Conservation (phyloP, 768 basidiomycete species). For the Macrolepiota albuminosa region DNA sequence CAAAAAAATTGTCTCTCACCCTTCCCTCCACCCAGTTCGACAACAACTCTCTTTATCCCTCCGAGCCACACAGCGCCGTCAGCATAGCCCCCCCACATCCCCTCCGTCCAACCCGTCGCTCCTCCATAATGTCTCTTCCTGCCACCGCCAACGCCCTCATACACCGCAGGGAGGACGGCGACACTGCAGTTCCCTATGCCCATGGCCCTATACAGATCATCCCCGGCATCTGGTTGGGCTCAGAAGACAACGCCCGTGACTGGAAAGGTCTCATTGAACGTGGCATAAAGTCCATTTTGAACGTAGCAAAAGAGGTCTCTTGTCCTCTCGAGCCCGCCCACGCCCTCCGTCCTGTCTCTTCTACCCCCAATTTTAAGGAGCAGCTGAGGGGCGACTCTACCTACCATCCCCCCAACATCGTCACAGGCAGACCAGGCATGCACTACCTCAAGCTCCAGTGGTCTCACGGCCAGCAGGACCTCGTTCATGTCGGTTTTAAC, state of each 20-base stretch:
- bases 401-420: slow-evolving; percentile 62
- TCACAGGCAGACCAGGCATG: slow-evolving; percentile 70
- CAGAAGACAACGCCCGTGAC: slow-evolving; percentile 87
- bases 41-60: slow-evolving; percentile 38
- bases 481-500: slow-evolving; percentile 75
- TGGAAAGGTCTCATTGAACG: slow-evolving; percentile 66
- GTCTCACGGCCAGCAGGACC: slow-evolving; percentile 92
- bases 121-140: slow-evolving; percentile 70
- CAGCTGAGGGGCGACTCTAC: slow-evolving; percentile 37
- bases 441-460: slow-evolving; percentile 87
- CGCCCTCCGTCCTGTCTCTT: slow-evolving; percentile 55
- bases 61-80: slow-evolving; percentile 28
- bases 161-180: slow-evolving; percentile 60
- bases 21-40: slow-evolving; percentile 62
- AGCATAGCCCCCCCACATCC: slow-evolving; percentile 25
- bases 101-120: slow-evolving; percentile 43
- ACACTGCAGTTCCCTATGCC: slow-evolving; percentile 63
- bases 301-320: slow-evolving; percentile 89
- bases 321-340: slow-evolving; percentile 56
- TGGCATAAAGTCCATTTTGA: slow-evolving; percentile 77
- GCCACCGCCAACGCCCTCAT: slow-evolving; percentile 45
- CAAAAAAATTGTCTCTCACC: slow-evolving; percentile 72
- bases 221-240: slow-evolving; percentile 85
- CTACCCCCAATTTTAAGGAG: slow-evolving; percentile 60
- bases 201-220: slow-evolving; percentile 82